Evolutionary conservation across 441 rosid genomes (phyloP).

Genomic region (Erodium trifolium): DNA sequence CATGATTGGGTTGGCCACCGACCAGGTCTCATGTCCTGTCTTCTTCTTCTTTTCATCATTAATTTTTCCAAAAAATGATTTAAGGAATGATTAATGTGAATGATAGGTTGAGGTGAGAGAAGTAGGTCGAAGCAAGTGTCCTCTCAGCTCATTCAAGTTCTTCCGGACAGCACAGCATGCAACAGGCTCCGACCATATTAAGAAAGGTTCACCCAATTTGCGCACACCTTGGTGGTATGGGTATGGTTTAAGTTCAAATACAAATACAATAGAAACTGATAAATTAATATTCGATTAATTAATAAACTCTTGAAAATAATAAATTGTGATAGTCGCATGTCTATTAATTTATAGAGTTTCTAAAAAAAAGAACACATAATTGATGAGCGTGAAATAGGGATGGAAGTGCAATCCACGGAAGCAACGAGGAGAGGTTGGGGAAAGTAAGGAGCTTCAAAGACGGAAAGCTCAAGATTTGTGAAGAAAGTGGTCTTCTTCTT

Average conservation of each 20-base stretch:
- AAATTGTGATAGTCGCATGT: too few species aligned
- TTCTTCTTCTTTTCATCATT: too few species aligned
- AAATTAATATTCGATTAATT: too few species aligned
- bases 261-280: too few species aligned
- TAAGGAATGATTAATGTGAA: too few species aligned
- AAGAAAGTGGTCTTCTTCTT: constrained; percentile 43
- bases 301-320: too few species aligned
- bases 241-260: too few species aligned
- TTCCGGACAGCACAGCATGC: constrained; percentile 44
- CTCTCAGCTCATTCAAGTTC: constrained; percentile 48
- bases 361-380: too few species aligned
- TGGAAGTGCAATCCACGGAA: constrained; percentile 58
- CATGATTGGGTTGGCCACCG: constrained; percentile 73
- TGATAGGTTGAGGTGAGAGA: constrained; percentile 36
- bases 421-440: constrained; percentile 29
- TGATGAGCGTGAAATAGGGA: constrained; percentile 33
- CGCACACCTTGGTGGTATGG: constrained; percentile 72
- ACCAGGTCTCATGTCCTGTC: constrained; percentile 29
- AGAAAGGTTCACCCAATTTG: constrained; percentile 39
- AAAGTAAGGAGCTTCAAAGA: constrained; percentile 54
- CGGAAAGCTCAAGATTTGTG: constrained; percentile 51
- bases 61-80: too few species aligned
- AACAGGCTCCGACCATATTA: constrained; percentile 42
- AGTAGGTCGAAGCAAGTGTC: constrained; percentile 46
- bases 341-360: too few species aligned